Percentiles rank a stretch among this genome's conserved stretches.
Conservation (phyloP, 2,329 filamentous ascomycete genomes). For the Fonsecaea monophora region DNA sequence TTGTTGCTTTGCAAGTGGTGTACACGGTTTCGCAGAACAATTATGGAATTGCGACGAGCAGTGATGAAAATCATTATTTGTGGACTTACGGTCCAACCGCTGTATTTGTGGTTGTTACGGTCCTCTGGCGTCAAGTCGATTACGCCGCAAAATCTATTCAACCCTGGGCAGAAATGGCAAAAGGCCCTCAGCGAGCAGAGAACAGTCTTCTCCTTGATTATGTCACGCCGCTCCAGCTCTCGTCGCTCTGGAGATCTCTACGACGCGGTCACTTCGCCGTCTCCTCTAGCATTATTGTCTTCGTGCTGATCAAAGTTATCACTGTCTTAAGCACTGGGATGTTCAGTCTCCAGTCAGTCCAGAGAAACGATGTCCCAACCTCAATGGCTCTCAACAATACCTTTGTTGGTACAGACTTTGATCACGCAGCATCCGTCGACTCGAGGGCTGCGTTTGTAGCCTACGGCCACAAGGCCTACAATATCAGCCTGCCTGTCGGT, state of each 20-base stretch:
- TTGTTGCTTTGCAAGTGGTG: conserved; percentile 28
- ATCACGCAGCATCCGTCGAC: conserved; percentile 26
- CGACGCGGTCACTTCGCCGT: conserved; percentile 29
- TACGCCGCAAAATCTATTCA: conserved; percentile 36
- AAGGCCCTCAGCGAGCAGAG: conserved; percentile 29
- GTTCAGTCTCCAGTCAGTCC: conserved; percentile 28
- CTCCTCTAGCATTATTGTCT: conserved; percentile 26
- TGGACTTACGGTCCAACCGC: conserved; percentile 36
- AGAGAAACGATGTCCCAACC: conserved; percentile 16
- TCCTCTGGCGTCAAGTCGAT: conserved; percentile 36
- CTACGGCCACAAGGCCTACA: conserved; percentile 29
- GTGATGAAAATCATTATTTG: conserved; percentile 30
- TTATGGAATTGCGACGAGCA: conserved; percentile 28
- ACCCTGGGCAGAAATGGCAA: conserved; percentile 36
- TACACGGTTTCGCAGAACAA: conserved; percentile 31
- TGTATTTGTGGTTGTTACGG: conserved; percentile 31
- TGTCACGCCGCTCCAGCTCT: conserved; percentile 32
- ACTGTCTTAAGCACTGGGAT: conserved; percentile 33
- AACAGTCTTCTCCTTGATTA: conserved; percentile 36
- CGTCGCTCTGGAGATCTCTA: conserved; percentile 31
- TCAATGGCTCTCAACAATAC: conserved; percentile 28
- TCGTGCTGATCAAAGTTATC: conserved; percentile 34
- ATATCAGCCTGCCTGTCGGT: conserved; percentile 29
- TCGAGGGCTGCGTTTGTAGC: conserved; percentile 30
- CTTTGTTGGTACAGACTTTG: conserved; percentile 30